Evolutionary conservation across 257 asterid genomes (phyloP).

Genomic region (Solanum chiquidenum): DNA sequence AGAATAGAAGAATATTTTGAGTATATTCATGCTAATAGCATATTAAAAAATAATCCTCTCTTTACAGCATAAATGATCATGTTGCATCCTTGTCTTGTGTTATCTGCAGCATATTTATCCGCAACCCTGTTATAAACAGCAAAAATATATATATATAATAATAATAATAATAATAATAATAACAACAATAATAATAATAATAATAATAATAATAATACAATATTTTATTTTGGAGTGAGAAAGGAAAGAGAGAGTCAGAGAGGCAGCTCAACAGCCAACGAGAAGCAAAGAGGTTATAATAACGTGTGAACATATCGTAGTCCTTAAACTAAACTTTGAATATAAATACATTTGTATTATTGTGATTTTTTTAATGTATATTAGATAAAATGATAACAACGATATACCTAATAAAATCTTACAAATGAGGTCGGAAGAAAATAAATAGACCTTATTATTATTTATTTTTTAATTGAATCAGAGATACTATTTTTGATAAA

Average conservation of each 20-base stretch:
- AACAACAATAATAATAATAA: no score
- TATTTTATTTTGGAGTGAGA: neutral
- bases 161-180: no score
- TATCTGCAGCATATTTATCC: no score
- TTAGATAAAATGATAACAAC: neutral
- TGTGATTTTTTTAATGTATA: neutral
- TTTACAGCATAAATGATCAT: no score
- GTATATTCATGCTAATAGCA: no score
- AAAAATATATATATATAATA: no score
- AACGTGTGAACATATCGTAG: constrained; percentile 21
- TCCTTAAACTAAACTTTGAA: constrained; percentile 24
- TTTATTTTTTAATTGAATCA: neutral
- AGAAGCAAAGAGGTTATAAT: neutral
- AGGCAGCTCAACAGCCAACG: constrained; percentile 43
- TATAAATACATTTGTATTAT: neutral
- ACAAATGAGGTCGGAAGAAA: rapidly evolving
- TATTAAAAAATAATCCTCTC: no score
- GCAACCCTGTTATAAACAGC: no score
- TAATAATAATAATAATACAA: neutral
- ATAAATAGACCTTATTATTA: neutral
- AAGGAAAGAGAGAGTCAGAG: constrained; percentile 16
- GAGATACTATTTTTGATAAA: neutral
- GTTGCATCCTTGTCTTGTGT: no score
- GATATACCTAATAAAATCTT: neutral
- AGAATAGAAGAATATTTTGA: no score